Evolutionary conservation across 257 asterid genomes (phyloP).

Genomic region (Solanum commersonii): DNA sequence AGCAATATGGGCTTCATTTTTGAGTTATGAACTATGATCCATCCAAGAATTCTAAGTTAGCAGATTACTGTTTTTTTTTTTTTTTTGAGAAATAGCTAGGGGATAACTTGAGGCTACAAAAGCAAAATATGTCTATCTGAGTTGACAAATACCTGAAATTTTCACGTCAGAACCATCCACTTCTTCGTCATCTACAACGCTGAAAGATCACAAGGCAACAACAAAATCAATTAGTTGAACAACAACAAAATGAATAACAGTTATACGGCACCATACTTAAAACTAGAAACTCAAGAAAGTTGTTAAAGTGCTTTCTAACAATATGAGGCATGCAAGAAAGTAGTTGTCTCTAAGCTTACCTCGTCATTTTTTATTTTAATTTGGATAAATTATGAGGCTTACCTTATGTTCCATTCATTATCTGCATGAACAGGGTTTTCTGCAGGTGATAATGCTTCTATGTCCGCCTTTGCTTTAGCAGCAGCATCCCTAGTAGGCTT

Average conservation of each 20-base stretch:
- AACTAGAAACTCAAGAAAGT: not conserved
- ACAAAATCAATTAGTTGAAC: not conserved
- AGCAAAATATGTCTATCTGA: not conserved
- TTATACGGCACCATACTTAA: not conserved
- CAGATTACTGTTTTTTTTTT: not conserved
- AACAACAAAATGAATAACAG: not conserved
- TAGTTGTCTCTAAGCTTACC: not conserved
- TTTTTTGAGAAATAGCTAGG: not conserved
- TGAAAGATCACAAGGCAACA: conserved; percentile 31
- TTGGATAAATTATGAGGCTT: not conserved
- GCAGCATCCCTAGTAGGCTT: conserved; percentile 95
- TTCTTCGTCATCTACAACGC: conserved; percentile 69
- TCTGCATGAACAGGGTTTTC: conserved; percentile 67
- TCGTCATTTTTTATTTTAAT: not conserved
- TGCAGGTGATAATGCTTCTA: conserved; percentile 31
- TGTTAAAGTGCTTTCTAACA: not conserved
- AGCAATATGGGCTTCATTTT: not conserved
- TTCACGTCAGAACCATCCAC: conserved; percentile 19
- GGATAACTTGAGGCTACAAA: not conserved
- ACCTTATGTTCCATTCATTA: conserved; percentile 98
- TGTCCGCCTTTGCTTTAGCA: conserved; percentile 61
- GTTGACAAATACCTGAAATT: conserved; percentile 42
- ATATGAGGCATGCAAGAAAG: not conserved
- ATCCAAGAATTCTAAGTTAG: not conserved
- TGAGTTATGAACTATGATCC: not conserved